Evolutionary conservation across 768 basidiomycete genomes (phyloP).

Genomic region (Lenzites betulinus): DNA sequence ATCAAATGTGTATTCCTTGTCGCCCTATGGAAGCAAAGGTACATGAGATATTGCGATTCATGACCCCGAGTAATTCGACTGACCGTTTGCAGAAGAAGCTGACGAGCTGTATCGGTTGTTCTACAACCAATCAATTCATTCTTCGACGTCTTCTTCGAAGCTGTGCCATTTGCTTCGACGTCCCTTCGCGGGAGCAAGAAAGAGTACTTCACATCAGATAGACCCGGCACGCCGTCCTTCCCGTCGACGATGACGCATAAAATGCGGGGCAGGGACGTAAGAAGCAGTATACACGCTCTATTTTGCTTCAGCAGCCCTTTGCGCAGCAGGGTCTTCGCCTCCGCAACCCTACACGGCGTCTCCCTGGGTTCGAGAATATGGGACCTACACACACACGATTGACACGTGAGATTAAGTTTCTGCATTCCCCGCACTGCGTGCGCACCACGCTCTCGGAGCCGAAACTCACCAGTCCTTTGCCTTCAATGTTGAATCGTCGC

Average conservation of each 20-base stretch:
- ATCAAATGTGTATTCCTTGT: background rate
- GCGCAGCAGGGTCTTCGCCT: background rate
- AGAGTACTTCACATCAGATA: conserved; percentile 7
- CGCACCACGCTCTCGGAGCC: background rate
- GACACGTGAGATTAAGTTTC: background rate
- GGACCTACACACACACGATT: conserved; percentile 4
- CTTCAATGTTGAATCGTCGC: conserved; percentile 2
- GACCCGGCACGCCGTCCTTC: background rate
- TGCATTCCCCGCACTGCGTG: background rate
- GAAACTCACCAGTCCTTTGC: conserved; percentile 7
- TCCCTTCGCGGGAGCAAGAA: background rate
- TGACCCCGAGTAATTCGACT: background rate
- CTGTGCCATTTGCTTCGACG: background rate
- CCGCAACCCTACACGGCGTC: background rate
- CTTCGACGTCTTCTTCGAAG: background rate
- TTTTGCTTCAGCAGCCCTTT: conserved; percentile 12
- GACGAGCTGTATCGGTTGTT: background rate
- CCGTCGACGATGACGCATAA: conserved; percentile 6
- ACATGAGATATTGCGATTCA: too few species aligned
- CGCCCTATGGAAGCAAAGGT: background rate
- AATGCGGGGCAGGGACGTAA: conserved; percentile 8
- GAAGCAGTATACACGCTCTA: conserved; percentile 8
- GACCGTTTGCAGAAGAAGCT: conserved; percentile 1
- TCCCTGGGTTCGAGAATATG: background rate
- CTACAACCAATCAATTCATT: background rate